These are phyloP conservation scores for Striga asiatica DNA, from an alignment of 257 asterid genomes.

Conservation along the genomic window DNA sequence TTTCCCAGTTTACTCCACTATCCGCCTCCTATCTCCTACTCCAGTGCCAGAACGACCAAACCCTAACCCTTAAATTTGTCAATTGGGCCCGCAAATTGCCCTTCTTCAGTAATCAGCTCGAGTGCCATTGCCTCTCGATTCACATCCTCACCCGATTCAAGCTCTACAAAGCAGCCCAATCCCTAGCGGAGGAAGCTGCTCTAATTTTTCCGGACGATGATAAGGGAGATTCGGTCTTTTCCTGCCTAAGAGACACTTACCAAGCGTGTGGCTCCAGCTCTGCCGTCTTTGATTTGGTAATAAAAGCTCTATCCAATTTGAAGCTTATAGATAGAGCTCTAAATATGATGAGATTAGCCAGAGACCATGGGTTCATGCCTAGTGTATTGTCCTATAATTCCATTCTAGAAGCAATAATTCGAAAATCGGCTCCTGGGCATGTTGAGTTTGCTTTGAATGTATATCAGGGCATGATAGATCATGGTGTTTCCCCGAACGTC, in stretches of 20 bases:
- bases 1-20: constrained; percentile 53
- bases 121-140: constrained; percentile 44
- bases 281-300: constrained; percentile 66
- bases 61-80: constrained; percentile 42
- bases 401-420: constrained; percentile 51
- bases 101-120: constrained; percentile 47
- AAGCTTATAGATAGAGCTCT: constrained; percentile 58
- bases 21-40: constrained; percentile 56
- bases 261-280: constrained; percentile 66
- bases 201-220: constrained; percentile 21
- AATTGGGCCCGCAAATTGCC: constrained; percentile 52
- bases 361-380: constrained; percentile 65
- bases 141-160: constrained; percentile 84
- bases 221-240: constrained; percentile 35
- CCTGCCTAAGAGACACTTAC: constrained; percentile 50
- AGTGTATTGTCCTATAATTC: constrained; percentile 68
- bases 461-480: constrained; percentile 40
- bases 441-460: constrained; percentile 35
- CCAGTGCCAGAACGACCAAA: constrained; percentile 39
- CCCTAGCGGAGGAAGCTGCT: constrained; percentile 50
- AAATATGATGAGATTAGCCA: constrained; percentile 35
- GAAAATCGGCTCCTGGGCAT: constrained; percentile 25
- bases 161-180: constrained; percentile 55
- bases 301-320: constrained; percentile 52
- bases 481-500: constrained; percentile 59